phyloP scores from a whole-genome alignment of 768 basidiomycete genomes.

The Hemileccinum impolitum region DNA sequence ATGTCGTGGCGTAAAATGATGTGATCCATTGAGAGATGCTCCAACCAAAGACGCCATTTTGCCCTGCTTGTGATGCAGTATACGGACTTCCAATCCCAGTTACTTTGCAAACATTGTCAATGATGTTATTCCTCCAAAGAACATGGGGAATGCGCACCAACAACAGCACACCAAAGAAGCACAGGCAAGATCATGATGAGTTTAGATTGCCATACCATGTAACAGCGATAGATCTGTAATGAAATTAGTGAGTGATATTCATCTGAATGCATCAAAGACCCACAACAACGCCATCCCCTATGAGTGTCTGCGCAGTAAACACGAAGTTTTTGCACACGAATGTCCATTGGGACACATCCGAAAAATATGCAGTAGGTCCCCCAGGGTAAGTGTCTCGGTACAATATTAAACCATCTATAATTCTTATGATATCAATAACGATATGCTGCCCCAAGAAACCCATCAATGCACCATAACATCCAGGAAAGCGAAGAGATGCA shows the following conservation, averaged over 20 bases:
- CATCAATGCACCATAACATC: background rate
- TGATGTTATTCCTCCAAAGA: background rate
- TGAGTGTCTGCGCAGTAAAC: background rate
- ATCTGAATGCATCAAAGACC: background rate
- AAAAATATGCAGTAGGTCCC: conserved; percentile 25
- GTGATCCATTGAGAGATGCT: conserved; percentile 30
- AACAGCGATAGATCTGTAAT: conserved; percentile 7
- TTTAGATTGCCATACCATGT: conserved; percentile 1
- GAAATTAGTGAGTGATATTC: background rate
- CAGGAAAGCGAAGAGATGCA: background rate
- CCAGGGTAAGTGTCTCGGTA: conserved; percentile 18
- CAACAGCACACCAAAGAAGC: background rate
- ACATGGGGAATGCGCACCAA: background rate
- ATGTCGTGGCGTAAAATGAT: conserved; percentile 29
- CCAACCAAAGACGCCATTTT: conserved; percentile 20
- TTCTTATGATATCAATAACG: conserved; percentile 17
- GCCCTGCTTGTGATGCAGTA: conserved; percentile 7
- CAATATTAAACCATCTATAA: conserved; percentile 20
- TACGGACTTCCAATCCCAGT: conserved; percentile 18
- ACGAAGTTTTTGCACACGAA: background rate
- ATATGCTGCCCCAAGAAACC: conserved; percentile 15
- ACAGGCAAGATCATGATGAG: background rate
- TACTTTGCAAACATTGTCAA: background rate
- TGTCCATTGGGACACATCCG: conserved; percentile 12
- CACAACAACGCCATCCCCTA: conserved; percentile 6